Evolutionary conservation across 306 rosid species (phyloP).

Genomic region (Prunus mume): DNA sequence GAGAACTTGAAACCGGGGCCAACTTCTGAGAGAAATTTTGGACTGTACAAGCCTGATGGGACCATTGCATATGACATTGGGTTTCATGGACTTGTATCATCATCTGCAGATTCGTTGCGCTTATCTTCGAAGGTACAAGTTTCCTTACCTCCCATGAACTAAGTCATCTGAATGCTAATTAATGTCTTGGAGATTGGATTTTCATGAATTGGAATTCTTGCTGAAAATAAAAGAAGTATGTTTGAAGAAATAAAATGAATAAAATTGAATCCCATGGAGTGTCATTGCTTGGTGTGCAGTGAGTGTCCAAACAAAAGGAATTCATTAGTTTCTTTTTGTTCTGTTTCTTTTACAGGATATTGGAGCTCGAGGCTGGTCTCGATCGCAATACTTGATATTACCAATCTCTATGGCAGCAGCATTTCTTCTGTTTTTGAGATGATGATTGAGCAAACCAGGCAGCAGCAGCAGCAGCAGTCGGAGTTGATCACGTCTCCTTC

Average conservation of each 20-base stretch:
- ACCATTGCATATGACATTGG: conserved; percentile 81
- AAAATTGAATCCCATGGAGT: not conserved
- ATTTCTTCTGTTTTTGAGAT: conserved; percentile 50
- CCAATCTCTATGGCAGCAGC: conserved; percentile 39
- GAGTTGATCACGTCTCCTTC: conserved; percentile 24
- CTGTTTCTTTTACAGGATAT: conserved; percentile 48
- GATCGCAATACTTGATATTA: conserved; percentile 39
- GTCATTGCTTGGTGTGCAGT: not conserved
- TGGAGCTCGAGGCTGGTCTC: conserved; percentile 37
- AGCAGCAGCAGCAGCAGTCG: not conserved
- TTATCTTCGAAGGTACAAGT: conserved; percentile 61
- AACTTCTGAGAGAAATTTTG: conserved; percentile 82
- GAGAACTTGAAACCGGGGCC: conserved; percentile 67
- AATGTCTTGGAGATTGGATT: not conserved
- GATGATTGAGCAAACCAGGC: conserved; percentile 22
- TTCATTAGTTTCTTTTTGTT: conserved; percentile 3
- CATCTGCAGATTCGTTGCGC: conserved; percentile 57
- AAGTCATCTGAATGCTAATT: not conserved
- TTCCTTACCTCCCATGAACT: not conserved
- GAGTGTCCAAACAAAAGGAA: no score
- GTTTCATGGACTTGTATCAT: conserved; percentile 73
- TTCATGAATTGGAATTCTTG: not conserved
- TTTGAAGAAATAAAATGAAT: not conserved
- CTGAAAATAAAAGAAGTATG: not conserved
- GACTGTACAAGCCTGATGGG: conserved; percentile 92